Percentiles rank a stretch among this genome's conserved stretches.
These are phyloP conservation scores for Neurospora sublineolata DNA, from an alignment of 495 filamentous ascomycete genomes.

Conservation along the genomic window DNA sequence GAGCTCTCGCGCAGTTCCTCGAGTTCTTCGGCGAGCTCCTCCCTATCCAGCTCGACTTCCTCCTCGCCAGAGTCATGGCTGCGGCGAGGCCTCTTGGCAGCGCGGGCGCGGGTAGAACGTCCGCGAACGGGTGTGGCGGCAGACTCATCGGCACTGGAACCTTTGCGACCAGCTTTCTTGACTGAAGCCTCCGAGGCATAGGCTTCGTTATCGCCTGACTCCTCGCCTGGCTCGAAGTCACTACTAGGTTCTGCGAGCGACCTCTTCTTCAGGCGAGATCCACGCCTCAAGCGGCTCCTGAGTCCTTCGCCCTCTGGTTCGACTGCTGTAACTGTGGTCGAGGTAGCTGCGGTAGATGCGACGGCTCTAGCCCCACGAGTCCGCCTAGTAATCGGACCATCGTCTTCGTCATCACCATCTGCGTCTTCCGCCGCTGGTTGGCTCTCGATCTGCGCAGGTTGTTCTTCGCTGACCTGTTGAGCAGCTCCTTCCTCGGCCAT, in stretches of 20 bases:
- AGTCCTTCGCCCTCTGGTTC: constrained; percentile 19
- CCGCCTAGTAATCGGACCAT: constrained; percentile 44
- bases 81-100: constrained; percentile 27
- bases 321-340: constrained; percentile 26
- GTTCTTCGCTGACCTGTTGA: constrained; percentile 6
- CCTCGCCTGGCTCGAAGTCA: constrained; percentile 74
- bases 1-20: constrained; percentile 47
- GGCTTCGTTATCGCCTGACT: constrained; percentile 40
- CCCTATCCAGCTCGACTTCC: constrained; percentile 50
- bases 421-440: constrained; percentile 36
- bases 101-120: constrained; percentile 23
- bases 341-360: constrained; percentile 6
- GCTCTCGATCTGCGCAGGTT: constrained; percentile 18
- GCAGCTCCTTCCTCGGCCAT: constrained; percentile 4
- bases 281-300: constrained; percentile 35
- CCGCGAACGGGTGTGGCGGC: constrained; percentile 30
- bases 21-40: constrained; percentile 73
- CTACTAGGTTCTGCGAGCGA: constrained; percentile 58
- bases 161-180: constrained; percentile 14
- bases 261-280: constrained; percentile 36
- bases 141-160: constrained; percentile 29
- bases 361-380: constrained; percentile 35
- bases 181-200: constrained; percentile 30
- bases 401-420: constrained; percentile 59
- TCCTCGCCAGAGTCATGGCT: constrained; percentile 39